Percentiles rank a stretch among this genome's conserved stretches.
These are phyloP conservation scores for Aspergillus sp. DNA, from an alignment of 2,329 filamentous ascomycete species.

Conservation along the genomic window DNA sequence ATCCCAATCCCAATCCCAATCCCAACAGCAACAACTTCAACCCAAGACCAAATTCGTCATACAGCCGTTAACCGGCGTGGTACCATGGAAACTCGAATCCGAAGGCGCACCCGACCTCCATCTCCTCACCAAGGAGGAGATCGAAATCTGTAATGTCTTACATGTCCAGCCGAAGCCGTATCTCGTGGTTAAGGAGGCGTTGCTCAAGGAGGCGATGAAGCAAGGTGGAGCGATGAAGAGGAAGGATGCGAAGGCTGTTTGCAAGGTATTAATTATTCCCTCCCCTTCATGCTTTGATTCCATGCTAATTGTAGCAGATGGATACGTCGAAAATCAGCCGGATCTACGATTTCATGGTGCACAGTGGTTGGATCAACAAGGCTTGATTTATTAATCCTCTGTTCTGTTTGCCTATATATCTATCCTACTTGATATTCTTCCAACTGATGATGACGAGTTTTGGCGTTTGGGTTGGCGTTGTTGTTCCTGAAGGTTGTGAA, in stretches of 20 bases:
- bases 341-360: slow-evolving; percentile 91
- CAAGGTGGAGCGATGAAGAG: slow-evolving; percentile 83
- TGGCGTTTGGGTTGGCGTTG: no score
- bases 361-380: slow-evolving; percentile 85
- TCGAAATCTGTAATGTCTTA: slow-evolving; percentile 74
- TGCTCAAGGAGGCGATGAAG: slow-evolving; percentile 86
- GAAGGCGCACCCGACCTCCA: slow-evolving; percentile 73
- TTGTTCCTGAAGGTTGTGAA: no score
- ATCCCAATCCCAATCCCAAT: neutral
- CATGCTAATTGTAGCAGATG: slow-evolving; percentile 41
- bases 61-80: slow-evolving; percentile 40
- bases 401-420: neutral
- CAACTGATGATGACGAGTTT: no score
- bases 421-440: neutral
- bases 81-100: slow-evolving; percentile 56
- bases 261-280: slow-evolving; percentile 41
- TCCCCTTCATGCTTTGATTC: neutral
- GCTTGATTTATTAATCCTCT: slow-evolving; percentile 41
- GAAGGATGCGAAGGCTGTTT: slow-evolving; percentile 84
- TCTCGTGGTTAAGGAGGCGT: slow-evolving; percentile 82
- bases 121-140: slow-evolving; percentile 73
- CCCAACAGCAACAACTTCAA: neutral
- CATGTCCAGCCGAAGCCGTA: slow-evolving; percentile 91
- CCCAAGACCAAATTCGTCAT: slow-evolving; percentile 47
- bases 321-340: slow-evolving; percentile 77